A percentile compares a stretch with the other conserved stretches of the same genome.
Conservation (phyloP, 495 filamentous ascomycete species). For the Platismatia glauca region DNA sequence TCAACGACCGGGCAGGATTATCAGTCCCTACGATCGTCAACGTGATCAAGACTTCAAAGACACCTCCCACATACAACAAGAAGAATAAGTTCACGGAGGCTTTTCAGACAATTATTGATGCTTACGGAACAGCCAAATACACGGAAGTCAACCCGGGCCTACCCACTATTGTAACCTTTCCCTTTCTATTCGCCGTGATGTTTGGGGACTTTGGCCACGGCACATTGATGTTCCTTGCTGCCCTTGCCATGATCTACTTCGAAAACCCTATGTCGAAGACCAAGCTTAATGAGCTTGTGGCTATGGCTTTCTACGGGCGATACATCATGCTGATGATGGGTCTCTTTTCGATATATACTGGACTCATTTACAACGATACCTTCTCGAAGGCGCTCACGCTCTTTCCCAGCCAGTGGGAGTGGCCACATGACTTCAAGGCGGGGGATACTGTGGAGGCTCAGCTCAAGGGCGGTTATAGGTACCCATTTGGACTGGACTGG, state of each 20-base stretch:
- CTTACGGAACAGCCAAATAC: slow-evolving; percentile 95
- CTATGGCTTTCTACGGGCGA: slow-evolving; percentile 96
- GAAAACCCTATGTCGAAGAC: slow-evolving; percentile 75
- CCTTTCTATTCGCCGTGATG: slow-evolving; percentile 98
- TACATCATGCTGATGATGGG: slow-evolving; percentile 99
- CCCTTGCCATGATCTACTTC: slow-evolving; percentile 87
- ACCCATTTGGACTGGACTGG: slow-evolving; percentile 95
- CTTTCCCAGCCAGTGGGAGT: slow-evolving; percentile 83
- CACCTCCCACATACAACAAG: slow-evolving; percentile 88
- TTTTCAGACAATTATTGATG: slow-evolving; percentile 98
- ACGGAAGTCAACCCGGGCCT: slow-evolving; percentile 93
- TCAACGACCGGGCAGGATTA: slow-evolving; percentile 87
- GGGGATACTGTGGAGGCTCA: slow-evolving; percentile 53
- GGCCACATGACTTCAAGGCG: slow-evolving; percentile 56
- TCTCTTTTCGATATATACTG: slow-evolving; percentile 91
- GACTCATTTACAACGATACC: slow-evolving; percentile 93
- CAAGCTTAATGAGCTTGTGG: slow-evolving; percentile 88
- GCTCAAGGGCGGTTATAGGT: slow-evolving; percentile 65
- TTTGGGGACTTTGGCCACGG: slow-evolving; percentile 96
- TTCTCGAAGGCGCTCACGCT: slow-evolving; percentile 88
- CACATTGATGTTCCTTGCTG: slow-evolving; percentile 68
- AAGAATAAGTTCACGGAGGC: slow-evolving; percentile 97
- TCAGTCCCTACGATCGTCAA: slow-evolving; percentile 97
- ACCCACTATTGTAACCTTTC: slow-evolving; percentile 92
- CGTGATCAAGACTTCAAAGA: slow-evolving; percentile 91